These are phyloP conservation scores for Serpula lacrymans DNA, from an alignment of 768 basidiomycete species.

Conservation along the genomic window DNA sequence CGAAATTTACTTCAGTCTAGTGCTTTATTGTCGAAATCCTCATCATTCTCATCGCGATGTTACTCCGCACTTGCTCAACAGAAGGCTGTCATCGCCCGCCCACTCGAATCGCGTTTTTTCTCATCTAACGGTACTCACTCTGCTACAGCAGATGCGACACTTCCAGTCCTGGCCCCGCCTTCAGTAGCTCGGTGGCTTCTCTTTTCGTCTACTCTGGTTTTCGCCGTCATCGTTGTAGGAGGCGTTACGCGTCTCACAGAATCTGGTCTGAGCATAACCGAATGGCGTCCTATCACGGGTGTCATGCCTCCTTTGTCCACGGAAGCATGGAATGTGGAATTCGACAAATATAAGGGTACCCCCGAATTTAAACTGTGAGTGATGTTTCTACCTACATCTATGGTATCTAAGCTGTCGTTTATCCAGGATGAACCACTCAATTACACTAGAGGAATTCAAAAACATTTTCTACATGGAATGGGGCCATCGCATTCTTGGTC, in stretches of 20 bases:
- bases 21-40: slow-evolving; percentile 1
- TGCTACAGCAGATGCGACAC: slow-evolving; percentile 18
- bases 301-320: slow-evolving; percentile 76
- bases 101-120: slow-evolving; percentile 36
- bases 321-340: slow-evolving; percentile 82
- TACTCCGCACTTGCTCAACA: slow-evolving; percentile 3
- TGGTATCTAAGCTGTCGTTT: slow-evolving; percentile 4
- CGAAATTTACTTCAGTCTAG: too few species aligned
- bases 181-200: slow-evolving; percentile 84
- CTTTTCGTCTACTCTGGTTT: slow-evolving; percentile 78
- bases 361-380: slow-evolving; percentile 95
- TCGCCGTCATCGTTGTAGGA: slow-evolving; percentile 92
- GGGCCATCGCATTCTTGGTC: slow-evolving; percentile 91
- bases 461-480: slow-evolving; percentile 98
- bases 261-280: slow-evolving; percentile 95
- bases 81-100: slow-evolving; percentile 7
- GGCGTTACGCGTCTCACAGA: slow-evolving; percentile 97
- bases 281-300: slow-evolving; percentile 94
- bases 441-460: slow-evolving; percentile 89
- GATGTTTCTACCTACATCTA: neutral
- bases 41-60: slow-evolving; percentile 5
- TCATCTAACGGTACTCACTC: slow-evolving; percentile 28
- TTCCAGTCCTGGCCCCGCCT: slow-evolving; percentile 62
- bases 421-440: slow-evolving; percentile 80
- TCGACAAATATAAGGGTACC: slow-evolving; percentile 89